phyloP scores from a whole-genome alignment of 495 filamentous ascomycete species.

The Achaetomiella virescens region DNA sequence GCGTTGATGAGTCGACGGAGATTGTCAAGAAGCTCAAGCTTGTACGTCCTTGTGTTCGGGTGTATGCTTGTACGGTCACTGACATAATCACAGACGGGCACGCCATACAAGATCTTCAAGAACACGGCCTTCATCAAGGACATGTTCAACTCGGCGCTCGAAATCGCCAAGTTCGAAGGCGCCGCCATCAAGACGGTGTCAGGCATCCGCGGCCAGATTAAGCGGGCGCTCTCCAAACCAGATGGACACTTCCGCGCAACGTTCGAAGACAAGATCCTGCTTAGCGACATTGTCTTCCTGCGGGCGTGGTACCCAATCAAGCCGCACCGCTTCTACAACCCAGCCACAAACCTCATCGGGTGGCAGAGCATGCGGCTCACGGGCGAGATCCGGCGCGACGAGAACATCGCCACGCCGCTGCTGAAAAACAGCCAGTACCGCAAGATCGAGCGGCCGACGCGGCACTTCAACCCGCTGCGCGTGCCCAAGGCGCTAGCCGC shows the following conservation, averaged over 20 bases:
- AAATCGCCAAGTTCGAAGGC: conserved; percentile 97
- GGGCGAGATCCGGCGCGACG: conserved; percentile 78
- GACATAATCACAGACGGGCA: conserved; percentile 21
- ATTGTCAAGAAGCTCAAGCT: conserved; percentile 99
- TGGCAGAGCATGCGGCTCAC: conserved; percentile 92
- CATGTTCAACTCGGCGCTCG: conserved; percentile 89
- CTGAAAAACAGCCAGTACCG: conserved; percentile 77
- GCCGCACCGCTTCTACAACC: conserved; percentile 93
- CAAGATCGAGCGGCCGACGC: conserved; percentile 67
- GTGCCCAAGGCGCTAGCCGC: conserved; percentile 80
- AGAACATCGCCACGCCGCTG: conserved; percentile 69
- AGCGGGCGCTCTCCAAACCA: conserved; percentile 80
- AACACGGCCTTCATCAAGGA: conserved; percentile 98
- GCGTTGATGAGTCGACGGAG: conserved; percentile 87
- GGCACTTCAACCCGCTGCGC: conserved; percentile 90
- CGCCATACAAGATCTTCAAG: conserved; percentile 96
- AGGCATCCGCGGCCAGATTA: conserved; percentile 93
- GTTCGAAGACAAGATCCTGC: conserved; percentile 96
- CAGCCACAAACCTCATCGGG: conserved; percentile 82
- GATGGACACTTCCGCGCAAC: conserved; percentile 94
- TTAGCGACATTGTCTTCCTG: conserved; percentile 93
- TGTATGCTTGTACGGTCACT: background rate
- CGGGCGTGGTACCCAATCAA: conserved; percentile 95
- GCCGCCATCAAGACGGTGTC: conserved; percentile 93
- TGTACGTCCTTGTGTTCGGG: conserved; percentile 10